phyloP scores from a whole-genome alignment of 2,329 filamentous ascomycete genomes.

The Xylariaceae sp. region DNA sequence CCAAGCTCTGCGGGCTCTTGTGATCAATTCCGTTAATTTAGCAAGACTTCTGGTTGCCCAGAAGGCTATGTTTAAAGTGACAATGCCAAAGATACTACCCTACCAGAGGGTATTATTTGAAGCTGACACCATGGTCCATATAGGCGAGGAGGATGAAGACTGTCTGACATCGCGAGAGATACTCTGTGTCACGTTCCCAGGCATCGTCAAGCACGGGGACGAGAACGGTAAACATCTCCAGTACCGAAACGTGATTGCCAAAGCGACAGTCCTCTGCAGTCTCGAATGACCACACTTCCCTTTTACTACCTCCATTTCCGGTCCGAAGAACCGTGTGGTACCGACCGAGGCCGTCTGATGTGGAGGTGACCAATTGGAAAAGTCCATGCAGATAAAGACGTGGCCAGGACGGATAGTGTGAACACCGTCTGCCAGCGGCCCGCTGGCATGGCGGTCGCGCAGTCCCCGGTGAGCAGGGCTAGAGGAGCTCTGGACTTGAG shows the following conservation, averaged over 20 bases:
- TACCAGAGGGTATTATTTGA: conserved; percentile 55
- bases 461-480: conserved; percentile 12
- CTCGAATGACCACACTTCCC: conserved; percentile 34
- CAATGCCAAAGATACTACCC: conserved; percentile 49
- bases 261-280: conserved; percentile 59
- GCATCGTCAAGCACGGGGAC: conserved; percentile 59
- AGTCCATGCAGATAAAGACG: no score
- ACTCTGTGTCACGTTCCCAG: conserved; percentile 58
- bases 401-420: no score
- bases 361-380: no score
- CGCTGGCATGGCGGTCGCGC: conserved; percentile 1
- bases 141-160: conserved; percentile 57
- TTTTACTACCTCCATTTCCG: neutral
- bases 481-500: conserved; percentile 1
- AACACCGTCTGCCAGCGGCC: neutral
- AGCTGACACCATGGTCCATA: conserved; percentile 57
- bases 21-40: conserved; percentile 50
- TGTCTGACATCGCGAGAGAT: conserved; percentile 48
- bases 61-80: conserved; percentile 51
- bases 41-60: conserved; percentile 52
- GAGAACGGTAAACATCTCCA: conserved; percentile 58
- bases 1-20: conserved; percentile 46
- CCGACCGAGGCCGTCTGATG: no score
- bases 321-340: no score
- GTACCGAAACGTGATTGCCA: conserved; percentile 58